A percentile compares a stretch with the other conserved stretches of the same genome.
phyloP scores from a whole-genome alignment of 192 early-diverging fungal species.

The Jimgerdemannia flammicorona region DNA sequence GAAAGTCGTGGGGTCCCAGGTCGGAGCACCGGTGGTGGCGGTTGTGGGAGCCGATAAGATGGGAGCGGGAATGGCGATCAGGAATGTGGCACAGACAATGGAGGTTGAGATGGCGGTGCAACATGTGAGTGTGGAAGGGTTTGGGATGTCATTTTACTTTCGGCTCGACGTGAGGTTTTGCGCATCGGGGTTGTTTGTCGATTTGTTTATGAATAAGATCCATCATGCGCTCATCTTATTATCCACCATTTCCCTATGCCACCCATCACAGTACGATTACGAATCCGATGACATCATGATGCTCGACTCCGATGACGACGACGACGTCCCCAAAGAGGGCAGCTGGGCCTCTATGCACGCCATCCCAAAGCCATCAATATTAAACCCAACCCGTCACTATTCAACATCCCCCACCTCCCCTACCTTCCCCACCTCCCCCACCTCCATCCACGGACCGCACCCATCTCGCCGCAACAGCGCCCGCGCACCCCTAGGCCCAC shows the following conservation, averaged over 20 bases:
- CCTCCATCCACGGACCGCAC: background rate
- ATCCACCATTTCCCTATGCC: background rate
- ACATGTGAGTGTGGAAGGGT: background rate
- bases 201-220: too few relatives aligned
- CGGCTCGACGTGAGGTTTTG: too few relatives aligned
- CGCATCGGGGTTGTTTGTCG: too few relatives aligned
- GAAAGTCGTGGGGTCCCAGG: background rate
- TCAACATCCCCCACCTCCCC: background rate
- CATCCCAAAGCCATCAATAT: background rate
- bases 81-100: background rate
- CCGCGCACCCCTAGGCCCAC: background rate
- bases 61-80: too few relatives aligned
- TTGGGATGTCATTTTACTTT: too few relatives aligned
- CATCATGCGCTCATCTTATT: background rate
- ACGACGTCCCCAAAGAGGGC: background rate
- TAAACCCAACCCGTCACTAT: background rate
- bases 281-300: background rate
- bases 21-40: background rate
- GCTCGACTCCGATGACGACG: background rate
- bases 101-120: background rate
- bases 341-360: background rate
- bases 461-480: background rate
- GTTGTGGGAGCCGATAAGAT: too few relatives aligned
- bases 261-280: background rate
- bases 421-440: background rate